Base-by-base conservation (phyloP, 768 basidiomycete species). In the Infundibulicybe gibba region DNA sequence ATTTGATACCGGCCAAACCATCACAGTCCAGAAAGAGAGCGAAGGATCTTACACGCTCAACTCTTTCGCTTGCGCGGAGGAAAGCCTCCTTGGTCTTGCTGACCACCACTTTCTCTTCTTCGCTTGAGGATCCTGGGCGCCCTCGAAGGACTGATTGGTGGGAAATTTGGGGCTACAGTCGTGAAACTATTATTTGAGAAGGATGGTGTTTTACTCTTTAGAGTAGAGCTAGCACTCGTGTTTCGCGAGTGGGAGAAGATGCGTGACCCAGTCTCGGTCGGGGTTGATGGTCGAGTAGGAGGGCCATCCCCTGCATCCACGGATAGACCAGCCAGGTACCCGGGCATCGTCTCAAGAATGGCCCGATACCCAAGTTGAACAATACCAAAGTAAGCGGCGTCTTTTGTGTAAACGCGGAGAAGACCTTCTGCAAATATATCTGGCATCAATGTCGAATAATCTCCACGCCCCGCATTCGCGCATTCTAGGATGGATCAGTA, bases 361-460 rank as follows among this genome's bases (percentile, higher is more conserved):
- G 59, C 65, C 10, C 83, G 75, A 57, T 84, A 91, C 0, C 81
- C 90, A 0, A 73, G 74, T 56, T 90, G 88, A 3, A 91, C 72
- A 9, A 87, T 64, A 2, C 80, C 79, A 35, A 74, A 74, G 56
- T 77, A 83, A 8, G 65, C 54, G 1, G 56, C 57, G n/a, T 86
- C 77, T 59, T 83, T 81, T 39, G 87, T 85, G 56, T 80, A 92
- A 4, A 90, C 65, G 12, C 86, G 72, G 33, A 90, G 61, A 34
- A 80, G 70, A n/a, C 82, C 68, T 61, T 92, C 90, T 0, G 76
- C 84, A 51, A 88, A 89, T n/a, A 58, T 62, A 0, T 60, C 51
- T 0, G 90, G 90, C 68, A 81, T 79, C 16, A 88, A 59, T 19
- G 73, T 73, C 2, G 86, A 88, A 44, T 85, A 77, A 30, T 81